A percentile compares a stretch with the other conserved stretches of the same genome.
These are phyloP conservation scores for Leccinum subspadiceum DNA, from an alignment of 1,284 basidiomycete species.

Conservation along the genomic window DNA sequence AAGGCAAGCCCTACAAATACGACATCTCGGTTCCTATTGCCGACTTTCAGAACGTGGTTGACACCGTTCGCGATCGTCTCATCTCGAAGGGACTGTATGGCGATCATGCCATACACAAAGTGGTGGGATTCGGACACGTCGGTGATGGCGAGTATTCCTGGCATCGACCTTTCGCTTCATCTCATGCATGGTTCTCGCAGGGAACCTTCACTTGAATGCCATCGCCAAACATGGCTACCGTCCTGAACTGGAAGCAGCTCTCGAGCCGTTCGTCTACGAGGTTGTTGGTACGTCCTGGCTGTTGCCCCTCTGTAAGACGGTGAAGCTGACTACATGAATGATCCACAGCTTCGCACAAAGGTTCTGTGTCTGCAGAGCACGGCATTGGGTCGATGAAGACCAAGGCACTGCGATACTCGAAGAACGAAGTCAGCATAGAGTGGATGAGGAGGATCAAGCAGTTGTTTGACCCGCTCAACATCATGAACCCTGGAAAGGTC, in stretches of 20 bases:
- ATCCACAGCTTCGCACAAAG: constrained; percentile 60
- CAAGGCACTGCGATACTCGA: constrained; percentile 87
- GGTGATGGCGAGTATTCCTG: constrained; percentile 75
- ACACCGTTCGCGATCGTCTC: constrained; percentile 76
- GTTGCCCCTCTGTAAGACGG: neutral
- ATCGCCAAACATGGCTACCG: constrained; percentile 80
- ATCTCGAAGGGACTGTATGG: constrained; percentile 72
- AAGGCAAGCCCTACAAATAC: constrained; percentile 97
- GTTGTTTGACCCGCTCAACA: constrained; percentile 88
- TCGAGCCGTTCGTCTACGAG: constrained; percentile 97
- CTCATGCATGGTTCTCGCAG: constrained; percentile 38
- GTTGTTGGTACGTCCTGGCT: constrained; percentile 64
- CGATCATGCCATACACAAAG: constrained; percentile 73
- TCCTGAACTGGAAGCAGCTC: constrained; percentile 78
- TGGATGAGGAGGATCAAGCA: constrained; percentile 91
- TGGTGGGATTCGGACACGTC: constrained; percentile 94
- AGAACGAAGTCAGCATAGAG: constrained; percentile 75
- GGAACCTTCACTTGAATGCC: constrained; percentile 94
- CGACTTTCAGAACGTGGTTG: constrained; percentile 89
- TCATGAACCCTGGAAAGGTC: constrained; percentile 91
- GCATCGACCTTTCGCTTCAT: neutral
- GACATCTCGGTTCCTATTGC: constrained; percentile 91
- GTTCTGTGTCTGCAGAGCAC: constrained; percentile 96
- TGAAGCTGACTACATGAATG: constrained; percentile 3
- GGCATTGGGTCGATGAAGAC: constrained; percentile 96